phyloP scores from a whole-genome alignment of 176 grass and related monocot genomes.

The Sorghum bicolor region Sorghum_bicolor_NCBIv3 NC_012870.2:14348001-14348500 shows the following conservation, averaged over 20 bases:
- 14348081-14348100: neutral
- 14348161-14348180: conserved; percentile 56
- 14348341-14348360: no score
- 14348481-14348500: no score
- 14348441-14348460: neutral
- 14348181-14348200: neutral
- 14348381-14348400: neutral
- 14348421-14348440: neutral
- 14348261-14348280: no score
- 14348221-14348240: no score
- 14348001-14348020: conserved; percentile 17
- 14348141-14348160: conserved; percentile 27
- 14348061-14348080: conserved; percentile 15
- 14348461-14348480: no score
- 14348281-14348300: no score
- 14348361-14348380: no score
- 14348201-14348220: no score
- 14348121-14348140: conserved; percentile 31
- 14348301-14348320: no score
- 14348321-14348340: no score
- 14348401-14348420: neutral
- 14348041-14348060: conserved; percentile 2
- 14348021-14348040: conserved; percentile 27
- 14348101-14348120: conserved; percentile 15
- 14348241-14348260: no score